These are phyloP conservation scores for Clathrospora elynae DNA, from an alignment of 2,329 filamentous ascomycete species.

Conservation along the genomic window DNA sequence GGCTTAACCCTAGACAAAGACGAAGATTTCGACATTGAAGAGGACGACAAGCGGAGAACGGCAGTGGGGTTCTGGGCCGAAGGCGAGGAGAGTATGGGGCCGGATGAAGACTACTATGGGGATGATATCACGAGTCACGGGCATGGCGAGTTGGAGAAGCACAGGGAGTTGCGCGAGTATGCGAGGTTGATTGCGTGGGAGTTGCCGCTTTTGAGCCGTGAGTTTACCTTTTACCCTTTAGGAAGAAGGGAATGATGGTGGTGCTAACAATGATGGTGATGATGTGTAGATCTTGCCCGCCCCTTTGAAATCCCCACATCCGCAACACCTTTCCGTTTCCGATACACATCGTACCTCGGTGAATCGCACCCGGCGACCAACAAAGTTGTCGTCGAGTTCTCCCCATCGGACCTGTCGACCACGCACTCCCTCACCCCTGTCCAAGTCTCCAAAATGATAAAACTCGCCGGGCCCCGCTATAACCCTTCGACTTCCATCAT, in stretches of 20 bases:
- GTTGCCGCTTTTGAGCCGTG: constrained; percentile 88
- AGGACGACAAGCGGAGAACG: constrained; percentile 20
- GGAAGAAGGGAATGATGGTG: no score
- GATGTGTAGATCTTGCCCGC: constrained; percentile 83
- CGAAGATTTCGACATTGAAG: constrained; percentile 33
- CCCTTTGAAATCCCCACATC: constrained; percentile 74
- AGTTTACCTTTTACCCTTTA: constrained; percentile 45
- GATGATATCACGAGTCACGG: constrained; percentile 84
- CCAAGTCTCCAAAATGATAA: constrained; percentile 81
- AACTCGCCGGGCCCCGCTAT: constrained; percentile 83
- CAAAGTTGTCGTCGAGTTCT: constrained; percentile 95
- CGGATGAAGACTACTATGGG: constrained; percentile 69
- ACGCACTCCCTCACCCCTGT: constrained; percentile 68
- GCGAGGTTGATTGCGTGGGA: constrained; percentile 90
- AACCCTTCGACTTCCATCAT: constrained; percentile 81
- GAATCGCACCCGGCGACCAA: constrained; percentile 87
- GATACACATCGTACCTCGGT: constrained; percentile 96
- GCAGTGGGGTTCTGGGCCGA: constrained; percentile 45
- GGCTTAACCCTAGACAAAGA: constrained; percentile 27
- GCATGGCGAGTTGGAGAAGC: constrained; percentile 85
- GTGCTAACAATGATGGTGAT: no score
- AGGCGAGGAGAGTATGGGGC: constrained; percentile 57
- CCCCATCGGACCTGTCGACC: constrained; percentile 72
- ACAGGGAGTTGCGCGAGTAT: constrained; percentile 87
- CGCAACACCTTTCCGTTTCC: constrained; percentile 80